Base-by-base conservation (phyloP, 352 stramenopile species). In the Phytopythium aichiense region DNA sequence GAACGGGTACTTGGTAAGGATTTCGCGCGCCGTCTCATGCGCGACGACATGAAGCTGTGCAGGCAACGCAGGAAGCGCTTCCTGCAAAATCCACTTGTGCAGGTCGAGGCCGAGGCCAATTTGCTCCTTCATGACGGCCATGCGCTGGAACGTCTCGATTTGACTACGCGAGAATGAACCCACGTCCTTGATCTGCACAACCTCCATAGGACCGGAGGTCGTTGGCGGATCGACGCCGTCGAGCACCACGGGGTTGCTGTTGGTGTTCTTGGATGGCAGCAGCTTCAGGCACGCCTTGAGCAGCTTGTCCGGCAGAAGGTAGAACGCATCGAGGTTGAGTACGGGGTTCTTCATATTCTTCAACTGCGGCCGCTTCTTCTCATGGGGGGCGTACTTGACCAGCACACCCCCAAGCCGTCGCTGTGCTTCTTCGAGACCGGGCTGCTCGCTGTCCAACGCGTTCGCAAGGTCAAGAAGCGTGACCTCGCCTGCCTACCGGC, bases 261-360 rank as follows among this genome's bases (percentile, higher is more conserved):
- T 18, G 1, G 25, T 51, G 31, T 64, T 74, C 0, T 25, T 20
- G 0, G 61, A 12, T 2, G 60, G 48, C 2, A 71, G 16, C 0
- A 49, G 7, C 12, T 28, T 23, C 3, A 66, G 22, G 31, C 64
- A 71, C 6, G 52, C 49, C 0, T 59, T 16, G 5, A 76, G 12
- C 4, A 76, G 50, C 37, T 58, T 63, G 0, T 38, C 4, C 0
- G 60, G 65, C 0, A 74, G 43, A 0, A 71, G 4, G 49, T 68
- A 75, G 25, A 65, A 73, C 0, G 63, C 54, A 15, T 72, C 62
- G 48, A 60, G 23, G 20, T 64, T 67, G 20, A 64, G 50, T 4
- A 66, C 55, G 16, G 65, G 62, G 33, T 70, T 68, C 13, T 67
- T 71, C 51, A 67, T 45, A 0, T 18, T 42, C 37, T 42, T 42